A percentile compares a stretch with the other conserved stretches of the same genome.
Evolutionary conservation across 306 rosid genomes (phyloP).

Genomic region (Vicia sativa): DNA sequence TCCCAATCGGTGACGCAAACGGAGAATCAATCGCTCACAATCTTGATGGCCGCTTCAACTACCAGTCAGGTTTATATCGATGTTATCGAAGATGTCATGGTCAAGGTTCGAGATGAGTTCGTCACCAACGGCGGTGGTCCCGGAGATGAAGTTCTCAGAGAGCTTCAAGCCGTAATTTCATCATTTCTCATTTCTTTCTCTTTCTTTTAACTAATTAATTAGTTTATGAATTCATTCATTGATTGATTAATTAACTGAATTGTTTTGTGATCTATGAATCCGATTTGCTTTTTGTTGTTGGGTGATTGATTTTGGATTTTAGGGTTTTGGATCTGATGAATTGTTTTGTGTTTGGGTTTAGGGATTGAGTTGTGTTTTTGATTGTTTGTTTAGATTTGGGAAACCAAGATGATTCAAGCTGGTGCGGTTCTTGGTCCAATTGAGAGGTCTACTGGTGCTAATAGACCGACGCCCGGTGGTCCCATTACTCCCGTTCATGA

Average conservation of each 20-base stretch:
- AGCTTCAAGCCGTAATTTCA: conserved; percentile 92
- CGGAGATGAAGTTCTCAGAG: conserved; percentile 92
- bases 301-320: conserved; percentile 33
- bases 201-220: background rate
- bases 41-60: conserved; percentile 67
- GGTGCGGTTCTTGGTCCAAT: conserved; percentile 76
- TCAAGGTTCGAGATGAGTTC: conserved; percentile 93
- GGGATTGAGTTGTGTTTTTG: conserved; percentile 26
- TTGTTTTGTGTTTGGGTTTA: background rate
- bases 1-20: no score
- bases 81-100: conserved; percentile 94
- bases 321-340: conserved; percentile 62
- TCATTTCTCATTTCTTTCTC: background rate
- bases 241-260: no score
- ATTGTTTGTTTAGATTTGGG: conserved; percentile 69
- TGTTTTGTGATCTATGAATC: no score
- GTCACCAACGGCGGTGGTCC: conserved; percentile 70
- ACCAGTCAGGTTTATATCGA: conserved; percentile 85
- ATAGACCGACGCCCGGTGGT: conserved; percentile 76
- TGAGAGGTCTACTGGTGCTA: conserved; percentile 68
- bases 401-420: conserved; percentile 89
- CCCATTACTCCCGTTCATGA: conserved; percentile 93
- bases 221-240: no score
- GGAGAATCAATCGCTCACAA: background rate
- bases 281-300: conserved; percentile 17